Evolutionary conservation across 371 early-diverging fungal species (phyloP).

Genomic region (Umbelopsis sp.): DNA sequence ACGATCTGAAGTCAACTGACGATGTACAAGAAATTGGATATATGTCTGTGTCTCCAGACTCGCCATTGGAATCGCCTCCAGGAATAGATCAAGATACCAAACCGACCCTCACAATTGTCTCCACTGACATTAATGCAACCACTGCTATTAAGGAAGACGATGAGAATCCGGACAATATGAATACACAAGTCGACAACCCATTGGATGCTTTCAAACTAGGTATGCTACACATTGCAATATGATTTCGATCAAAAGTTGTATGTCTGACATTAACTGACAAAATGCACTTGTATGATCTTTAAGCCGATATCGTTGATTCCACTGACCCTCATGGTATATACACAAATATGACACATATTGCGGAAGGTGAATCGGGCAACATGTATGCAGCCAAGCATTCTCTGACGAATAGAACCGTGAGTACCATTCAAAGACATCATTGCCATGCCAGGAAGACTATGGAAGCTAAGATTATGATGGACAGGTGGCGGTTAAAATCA

Average conservation of each 20-base stretch:
- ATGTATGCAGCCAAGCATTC: constrained; percentile 66
- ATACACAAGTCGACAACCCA: constrained; percentile 31
- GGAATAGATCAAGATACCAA: neutral
- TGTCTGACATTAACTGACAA: no score
- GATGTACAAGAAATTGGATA: neutral
- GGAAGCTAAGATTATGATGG: neutral
- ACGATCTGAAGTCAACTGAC: constrained; percentile 27
- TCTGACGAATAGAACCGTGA: constrained; percentile 47
- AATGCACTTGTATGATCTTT: constrained; percentile 8
- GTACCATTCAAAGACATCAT: constrained; percentile 1
- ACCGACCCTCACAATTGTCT: neutral
- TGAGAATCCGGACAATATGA: constrained; percentile 3
- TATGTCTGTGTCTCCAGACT: constrained; percentile 30
- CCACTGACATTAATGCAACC: neutral
- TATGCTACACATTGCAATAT: neutral
- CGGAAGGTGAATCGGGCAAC: constrained; percentile 82
- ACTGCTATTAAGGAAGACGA: neutral
- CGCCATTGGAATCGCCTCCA: constrained; percentile 22
- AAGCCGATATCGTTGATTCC: constrained; percentile 48
- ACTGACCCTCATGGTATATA: constrained; percentile 54
- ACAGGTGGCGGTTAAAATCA: constrained; percentile 75
- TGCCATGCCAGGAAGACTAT: neutral
- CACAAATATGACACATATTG: constrained; percentile 60
- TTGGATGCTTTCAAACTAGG: constrained; percentile 31
- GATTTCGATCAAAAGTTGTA: no score